Base-by-base conservation (phyloP, 495 filamentous ascomycete species). In the Penicillium angulare region DNA sequence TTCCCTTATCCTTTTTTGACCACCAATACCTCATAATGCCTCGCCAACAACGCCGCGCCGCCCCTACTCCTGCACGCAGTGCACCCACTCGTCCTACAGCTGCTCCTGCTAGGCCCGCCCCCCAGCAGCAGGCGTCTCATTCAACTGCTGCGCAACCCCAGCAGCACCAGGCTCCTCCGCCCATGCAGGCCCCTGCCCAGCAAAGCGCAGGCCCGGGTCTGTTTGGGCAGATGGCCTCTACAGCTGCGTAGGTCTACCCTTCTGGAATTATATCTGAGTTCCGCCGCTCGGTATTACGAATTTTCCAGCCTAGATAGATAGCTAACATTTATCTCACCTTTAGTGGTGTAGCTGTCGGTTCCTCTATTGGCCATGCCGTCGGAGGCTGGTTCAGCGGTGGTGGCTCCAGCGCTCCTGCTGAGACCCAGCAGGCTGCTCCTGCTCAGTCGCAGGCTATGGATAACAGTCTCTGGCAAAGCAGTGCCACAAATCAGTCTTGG, bases 341-440 rank as follows among this genome's bases (percentile, higher is more conserved):
- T 57, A 96, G 91, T 64, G 93, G 93, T 83, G 93, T 97, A 52
- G 93, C 92, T 49, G 85, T 97, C 48, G 93, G 93, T 52, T 93
- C 89, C 43, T 88, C 90, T 18, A 89, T 98, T 74, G 93, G 93
- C 65, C 92, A 97, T 74, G 91, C 89, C 53, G 82, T 97, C 70
- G 89, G 90, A 63, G 88, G 89, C 49, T 71, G 89, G 63, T 95
- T 92, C 75, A 82, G 87, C 63, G 87, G 89, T 56, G 79, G 81
- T 43, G 79, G 81, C 56, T 66, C 68, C 52, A 70, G 69, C 52
- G 78, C 85, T 27, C 78, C 87, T 34, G 81, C 81, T 58, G 78
- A 80, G 64, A 50, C 73, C 36, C 75, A 78, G 59, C 74, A 64
- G 61, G 71, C 72, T 49, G 47, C 67, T 41, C 63, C 68, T 24